Evolutionary conservation across 192 early-diverging fungal species (phyloP), one percentile per base, ranked within the genome.

Genomic region (Phycomyces nitens): DNA sequence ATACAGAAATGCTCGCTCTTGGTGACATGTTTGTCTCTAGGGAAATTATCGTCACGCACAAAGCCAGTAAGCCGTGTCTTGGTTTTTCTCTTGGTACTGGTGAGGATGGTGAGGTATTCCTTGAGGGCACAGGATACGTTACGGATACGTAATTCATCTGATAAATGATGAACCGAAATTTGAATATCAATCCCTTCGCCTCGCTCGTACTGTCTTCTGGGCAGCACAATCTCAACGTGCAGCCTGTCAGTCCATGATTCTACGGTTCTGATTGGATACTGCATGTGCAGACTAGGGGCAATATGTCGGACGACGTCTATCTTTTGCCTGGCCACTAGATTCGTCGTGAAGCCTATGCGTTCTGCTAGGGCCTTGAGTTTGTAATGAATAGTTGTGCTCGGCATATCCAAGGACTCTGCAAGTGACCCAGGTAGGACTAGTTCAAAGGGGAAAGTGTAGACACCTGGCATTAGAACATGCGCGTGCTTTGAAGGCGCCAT

Each of bases 211-310:
- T 72, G 65, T 61, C 74, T 57, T 2, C 80, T 76, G 15, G 80
- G 81, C 15, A 82, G 68, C 4, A 66, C 69, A 6, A 88, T 71
- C 15, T 77, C 73, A 60, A 86, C 85, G 15, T 78, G 68, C 40
- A 86, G 60, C 63, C 79, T 77, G 26, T 70, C 58, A 34, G 62
- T 66, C 84, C 85, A 88, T 21, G 74, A 65, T 64, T 85, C 81
- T 10, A 77, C 70, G 21, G 81, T 77, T n/a, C 73, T 60, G 55
- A 84, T 63, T 42, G 78, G 72, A 0, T 69, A 58, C 74, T 76
- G 0, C 71, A 65, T 11, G 77, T 79, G 0, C 71, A 75, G 0
- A 78, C 70, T 23, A 79, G 63, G 9, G 73, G 73, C 54, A 6
- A 72, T 66, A 16, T 78, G 74, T 38, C 86, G 74, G 38, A 80